These are phyloP conservation scores for Geranium incanum DNA, from an alignment of 441 rosid genomes.

Conservation along the genomic window DNA sequence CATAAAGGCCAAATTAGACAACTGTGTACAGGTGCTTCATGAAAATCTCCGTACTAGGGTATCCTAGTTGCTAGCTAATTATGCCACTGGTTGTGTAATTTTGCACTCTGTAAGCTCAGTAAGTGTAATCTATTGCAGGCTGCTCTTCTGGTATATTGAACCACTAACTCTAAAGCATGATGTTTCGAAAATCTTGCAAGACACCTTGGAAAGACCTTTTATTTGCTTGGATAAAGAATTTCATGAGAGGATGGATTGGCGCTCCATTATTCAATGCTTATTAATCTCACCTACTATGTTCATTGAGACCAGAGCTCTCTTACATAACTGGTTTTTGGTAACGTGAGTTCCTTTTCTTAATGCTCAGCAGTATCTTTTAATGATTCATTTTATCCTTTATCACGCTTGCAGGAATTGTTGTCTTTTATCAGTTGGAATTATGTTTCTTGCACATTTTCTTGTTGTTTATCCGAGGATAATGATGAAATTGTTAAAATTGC, in stretches of 20 bases:
- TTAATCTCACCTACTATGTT: slow-evolving; percentile 51
- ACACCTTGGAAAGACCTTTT: slow-evolving; percentile 50
- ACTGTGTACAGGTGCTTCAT: not conserved
- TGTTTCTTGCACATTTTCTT: not conserved
- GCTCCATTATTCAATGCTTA: slow-evolving; percentile 35
- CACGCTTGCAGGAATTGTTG: slow-evolving; percentile 5
- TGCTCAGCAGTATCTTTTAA: not conserved
- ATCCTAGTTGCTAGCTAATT: not conserved
- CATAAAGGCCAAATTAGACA: too few species aligned
- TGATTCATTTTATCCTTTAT: slow-evolving; percentile 9
- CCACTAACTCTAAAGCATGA: slow-evolving; percentile 49
- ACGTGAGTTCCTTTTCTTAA: slow-evolving; percentile 40
- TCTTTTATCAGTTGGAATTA: not conserved
- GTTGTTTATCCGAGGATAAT: not conserved
- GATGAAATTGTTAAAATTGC: slow-evolving; percentile 2
- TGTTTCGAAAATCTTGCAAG: slow-evolving; percentile 50
- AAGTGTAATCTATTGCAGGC: slow-evolving; percentile 32
- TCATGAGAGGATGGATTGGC: slow-evolving; percentile 53
- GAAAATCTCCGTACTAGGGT: not conserved
- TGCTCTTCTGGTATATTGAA: slow-evolving; percentile 63
- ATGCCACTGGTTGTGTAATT: not conserved
- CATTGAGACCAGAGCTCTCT: slow-evolving; percentile 42
- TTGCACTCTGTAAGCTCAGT: not conserved
- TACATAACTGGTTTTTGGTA: slow-evolving; percentile 65
- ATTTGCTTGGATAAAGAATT: slow-evolving; percentile 46